Percentiles rank a stretch among this genome's conserved stretches.
phyloP scores from a whole-genome alignment of 1,284 basidiomycete genomes.

The Gymnopus androsaceus region DNA sequence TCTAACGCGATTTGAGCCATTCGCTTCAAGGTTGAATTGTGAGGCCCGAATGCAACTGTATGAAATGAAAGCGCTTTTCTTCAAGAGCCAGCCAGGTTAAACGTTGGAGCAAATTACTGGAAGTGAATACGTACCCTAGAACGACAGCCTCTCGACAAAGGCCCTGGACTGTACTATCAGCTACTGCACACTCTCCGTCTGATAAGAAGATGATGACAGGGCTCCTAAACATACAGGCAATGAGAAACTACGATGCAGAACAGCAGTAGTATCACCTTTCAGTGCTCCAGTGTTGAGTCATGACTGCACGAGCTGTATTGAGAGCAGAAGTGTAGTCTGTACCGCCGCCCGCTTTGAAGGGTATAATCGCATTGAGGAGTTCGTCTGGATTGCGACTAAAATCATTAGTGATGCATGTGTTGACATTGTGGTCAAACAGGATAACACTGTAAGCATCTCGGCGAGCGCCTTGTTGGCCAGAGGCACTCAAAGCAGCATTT shows the following conservation, averaged over 20 bases:
- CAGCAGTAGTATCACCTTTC: slow-evolving; percentile 43
- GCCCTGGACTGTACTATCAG: slow-evolving; percentile 44
- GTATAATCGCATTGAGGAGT: slow-evolving; percentile 44
- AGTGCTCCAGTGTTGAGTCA: slow-evolving; percentile 55
- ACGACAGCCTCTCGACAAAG: slow-evolving; percentile 48
- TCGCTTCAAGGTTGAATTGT: slow-evolving; percentile 39
- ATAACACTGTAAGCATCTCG: slow-evolving; percentile 62
- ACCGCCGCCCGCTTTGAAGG: slow-evolving; percentile 35
- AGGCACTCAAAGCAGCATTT: slow-evolving; percentile 36
- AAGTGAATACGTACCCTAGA: slow-evolving; percentile 42
- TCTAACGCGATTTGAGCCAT: slow-evolving; percentile 58
- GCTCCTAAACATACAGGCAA: slow-evolving; percentile 31
- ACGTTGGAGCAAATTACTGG: background rate
- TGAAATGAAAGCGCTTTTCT: slow-evolving; percentile 65
- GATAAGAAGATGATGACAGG: slow-evolving; percentile 70
- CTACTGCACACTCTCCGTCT: slow-evolving; percentile 51
- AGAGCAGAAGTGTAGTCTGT: slow-evolving; percentile 55
- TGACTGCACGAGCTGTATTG: slow-evolving; percentile 34
- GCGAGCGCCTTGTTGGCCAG: slow-evolving; percentile 31
- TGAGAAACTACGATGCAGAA: background rate
- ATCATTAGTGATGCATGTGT: slow-evolving; percentile 44
- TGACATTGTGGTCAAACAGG: slow-evolving; percentile 43
- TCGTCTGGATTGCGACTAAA: slow-evolving; percentile 49
- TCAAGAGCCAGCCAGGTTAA: background rate
- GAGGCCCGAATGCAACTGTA: slow-evolving; percentile 56